Evolutionary conservation across 495 filamentous ascomycete genomes (phyloP), one percentile per base, ranked within the genome.

Genomic region (Chaetomium tenue): DNA sequence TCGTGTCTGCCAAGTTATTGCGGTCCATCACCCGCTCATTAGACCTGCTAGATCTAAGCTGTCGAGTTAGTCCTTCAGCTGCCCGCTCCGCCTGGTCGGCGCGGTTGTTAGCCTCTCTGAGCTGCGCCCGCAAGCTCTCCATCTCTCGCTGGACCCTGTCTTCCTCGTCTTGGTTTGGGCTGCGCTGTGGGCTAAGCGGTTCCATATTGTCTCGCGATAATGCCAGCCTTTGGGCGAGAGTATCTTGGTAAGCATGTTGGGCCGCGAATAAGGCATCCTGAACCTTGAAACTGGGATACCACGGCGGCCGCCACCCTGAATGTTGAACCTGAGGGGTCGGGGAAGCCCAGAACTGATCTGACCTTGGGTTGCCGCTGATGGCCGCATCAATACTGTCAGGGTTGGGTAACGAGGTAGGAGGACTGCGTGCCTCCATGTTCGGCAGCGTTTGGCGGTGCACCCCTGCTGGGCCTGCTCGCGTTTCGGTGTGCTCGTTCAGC

Each of bases 21-120:
- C 46, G 58, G 1, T 42, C 57, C 23, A 42, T 58, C 3, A 26
- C 39, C 33, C 30, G 44, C 12, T 60, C 51, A 5, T 42, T 51
- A 37, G 64, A 13, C n/a, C 28, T 42, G 5, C 28, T 42, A 3
- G 56, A 23, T 39, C 57, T 61, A 23, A 64, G 54, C 6, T 56
- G 40, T 23, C 48, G 55, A 13, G 53, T 18, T 28, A 68, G 16
- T 8, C 66, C 59, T 30, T 64, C 61, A 7, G 60, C 61, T 9
- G 28, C 61, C 16, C 66, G 52, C 39, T 71, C 66, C 15, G 66
- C 66, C 39, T 69, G 61, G 2, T 65, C 56, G 12, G 64, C 69
- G 11, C 66, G 64, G 51, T 16, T 56, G 20, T 57, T 63, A 11
- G 67, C 66, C 0, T 58, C 63, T 5, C 22, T 23, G 30, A 68